Percentiles rank a stretch among this genome's conserved stretches.
These are phyloP conservation scores for Solanum hybrid DNA, from an alignment of 305 asterid genomes.

Conservation along the genomic window DNA sequence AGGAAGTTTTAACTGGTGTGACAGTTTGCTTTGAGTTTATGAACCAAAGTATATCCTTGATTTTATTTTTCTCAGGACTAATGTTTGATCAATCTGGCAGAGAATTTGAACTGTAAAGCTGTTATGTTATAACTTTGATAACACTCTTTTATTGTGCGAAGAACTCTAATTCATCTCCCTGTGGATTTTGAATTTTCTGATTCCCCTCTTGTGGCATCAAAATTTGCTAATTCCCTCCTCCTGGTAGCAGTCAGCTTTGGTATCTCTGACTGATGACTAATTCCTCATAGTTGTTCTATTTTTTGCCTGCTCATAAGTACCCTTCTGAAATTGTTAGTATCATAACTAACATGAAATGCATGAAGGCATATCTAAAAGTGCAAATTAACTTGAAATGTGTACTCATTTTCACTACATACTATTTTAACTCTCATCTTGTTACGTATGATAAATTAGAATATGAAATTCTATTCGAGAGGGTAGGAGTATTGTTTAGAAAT, in stretches of 20 bases:
- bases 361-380: background rate
- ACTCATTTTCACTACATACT: background rate
- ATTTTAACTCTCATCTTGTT: background rate
- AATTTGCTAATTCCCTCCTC: background rate
- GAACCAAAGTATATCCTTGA: background rate
- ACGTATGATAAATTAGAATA: background rate
- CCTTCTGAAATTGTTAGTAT: background rate
- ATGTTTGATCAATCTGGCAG: background rate
- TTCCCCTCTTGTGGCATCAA: background rate
- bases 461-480: background rate
- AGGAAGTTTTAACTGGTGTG: background rate
- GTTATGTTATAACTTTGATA: background rate
- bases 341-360: background rate
- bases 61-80: background rate
- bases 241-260: background rate
- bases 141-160: background rate
- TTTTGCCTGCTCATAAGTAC: background rate
- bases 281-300: background rate
- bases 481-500: background rate
- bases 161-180: background rate
- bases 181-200: background rate
- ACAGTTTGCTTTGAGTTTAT: background rate
- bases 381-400: background rate
- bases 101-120: background rate
- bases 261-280: background rate